phyloP scores from a whole-genome alignment of 305 asterid genomes.

The Plantago coronopus region DNA sequence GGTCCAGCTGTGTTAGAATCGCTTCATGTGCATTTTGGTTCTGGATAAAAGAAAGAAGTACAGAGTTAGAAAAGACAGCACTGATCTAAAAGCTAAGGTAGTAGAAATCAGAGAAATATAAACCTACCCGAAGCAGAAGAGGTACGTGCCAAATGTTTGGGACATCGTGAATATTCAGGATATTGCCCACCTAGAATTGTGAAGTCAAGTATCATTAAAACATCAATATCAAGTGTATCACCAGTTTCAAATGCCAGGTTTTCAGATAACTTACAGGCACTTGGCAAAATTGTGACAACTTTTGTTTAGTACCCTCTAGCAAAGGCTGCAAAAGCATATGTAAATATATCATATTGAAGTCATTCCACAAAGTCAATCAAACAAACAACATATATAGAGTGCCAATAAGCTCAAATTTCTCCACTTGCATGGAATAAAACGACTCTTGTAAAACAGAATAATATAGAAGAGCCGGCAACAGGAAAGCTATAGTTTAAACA shows the following conservation, averaged over 20 bases:
- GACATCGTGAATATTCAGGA: constrained; percentile 81
- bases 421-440: not conserved
- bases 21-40: constrained; percentile 86
- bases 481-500: too few relatives aligned
- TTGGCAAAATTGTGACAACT: constrained; percentile 90
- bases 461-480: too few relatives aligned
- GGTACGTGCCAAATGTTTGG: constrained; percentile 94
- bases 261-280: constrained; percentile 60
- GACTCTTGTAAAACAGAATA: not conserved
- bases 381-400: not conserved
- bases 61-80: constrained; percentile 11
- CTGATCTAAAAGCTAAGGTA: too few relatives aligned
- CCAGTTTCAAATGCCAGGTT: not conserved
- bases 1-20: constrained; percentile 62
- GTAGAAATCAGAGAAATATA: constrained; percentile 8
- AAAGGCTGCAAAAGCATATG: constrained; percentile 57
- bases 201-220: constrained; percentile 4
- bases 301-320: constrained; percentile 69
- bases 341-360: constrained; percentile 8
- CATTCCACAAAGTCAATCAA: not conserved
- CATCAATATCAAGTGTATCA: not conserved
- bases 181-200: constrained; percentile 49
- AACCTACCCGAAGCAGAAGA: constrained; percentile 77
- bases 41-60: constrained; percentile 35
- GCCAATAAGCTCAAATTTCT: not conserved